phyloP scores from a whole-genome alignment of 257 asterid species.

The Verbena officinalis region DNA sequence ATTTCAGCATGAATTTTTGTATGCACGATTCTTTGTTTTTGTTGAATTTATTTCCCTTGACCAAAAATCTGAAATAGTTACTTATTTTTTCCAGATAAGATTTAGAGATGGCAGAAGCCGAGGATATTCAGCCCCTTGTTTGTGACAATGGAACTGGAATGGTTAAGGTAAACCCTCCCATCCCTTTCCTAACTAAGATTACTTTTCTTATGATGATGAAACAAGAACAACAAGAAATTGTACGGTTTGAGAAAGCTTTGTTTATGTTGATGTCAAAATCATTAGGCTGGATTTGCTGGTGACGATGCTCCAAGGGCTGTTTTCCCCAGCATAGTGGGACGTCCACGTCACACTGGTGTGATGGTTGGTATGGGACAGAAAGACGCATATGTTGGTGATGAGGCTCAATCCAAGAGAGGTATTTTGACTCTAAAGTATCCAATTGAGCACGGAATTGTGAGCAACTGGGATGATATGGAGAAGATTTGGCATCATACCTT shows the following conservation, averaged over 20 bases:
- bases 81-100: slow-evolving; percentile 18
- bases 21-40: background rate
- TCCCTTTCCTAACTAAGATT: background rate
- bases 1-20: background rate
- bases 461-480: slow-evolving; percentile 67
- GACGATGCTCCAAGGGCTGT: slow-evolving; percentile 67
- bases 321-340: slow-evolving; percentile 57
- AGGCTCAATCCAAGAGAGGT: slow-evolving; percentile 64
- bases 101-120: slow-evolving; percentile 54
- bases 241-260: background rate
- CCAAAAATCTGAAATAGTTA: slow-evolving; percentile 1
- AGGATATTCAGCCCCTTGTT: slow-evolving; percentile 53
- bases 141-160: slow-evolving; percentile 59
- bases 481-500: slow-evolving; percentile 57
- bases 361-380: slow-evolving; percentile 64
- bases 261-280: slow-evolving; percentile 13
- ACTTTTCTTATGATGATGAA: slow-evolving; percentile 14
- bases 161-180: slow-evolving; percentile 42
- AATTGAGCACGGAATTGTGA: slow-evolving; percentile 57
- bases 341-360: slow-evolving; percentile 63
- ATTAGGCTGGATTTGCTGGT: slow-evolving; percentile 62
- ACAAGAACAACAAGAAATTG: background rate
- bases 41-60: background rate
- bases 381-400: slow-evolving; percentile 50
- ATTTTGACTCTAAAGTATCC: slow-evolving; percentile 59